A percentile compares a stretch with the other conserved stretches of the same genome.
These are phyloP conservation scores for Penicillium sp. DNA, from an alignment of 2,329 filamentous ascomycete genomes.

Conservation along the genomic window DNA sequence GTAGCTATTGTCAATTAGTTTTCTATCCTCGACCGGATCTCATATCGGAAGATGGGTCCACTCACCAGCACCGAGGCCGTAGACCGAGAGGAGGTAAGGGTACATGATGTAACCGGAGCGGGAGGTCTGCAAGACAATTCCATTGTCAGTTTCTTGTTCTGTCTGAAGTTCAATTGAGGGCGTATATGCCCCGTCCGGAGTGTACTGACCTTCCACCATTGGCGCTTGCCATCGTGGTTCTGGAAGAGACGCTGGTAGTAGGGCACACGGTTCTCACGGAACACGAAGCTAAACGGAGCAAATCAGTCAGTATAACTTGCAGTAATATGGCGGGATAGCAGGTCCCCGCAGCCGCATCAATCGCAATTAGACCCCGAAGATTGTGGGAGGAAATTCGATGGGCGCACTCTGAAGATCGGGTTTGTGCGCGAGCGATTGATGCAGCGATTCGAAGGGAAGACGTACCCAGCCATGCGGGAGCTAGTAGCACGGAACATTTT, in stretches of 20 bases:
- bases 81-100: conserved; percentile 59
- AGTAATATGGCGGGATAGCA: not conserved
- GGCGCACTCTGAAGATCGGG: conserved; percentile 18
- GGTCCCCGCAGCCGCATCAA: not conserved
- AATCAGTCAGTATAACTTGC: conserved; percentile 21
- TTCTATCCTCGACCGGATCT: conserved; percentile 3
- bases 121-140: conserved; percentile 45
- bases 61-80: conserved; percentile 51
- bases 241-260: conserved; percentile 68
- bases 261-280: conserved; percentile 67
- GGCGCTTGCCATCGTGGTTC: conserved; percentile 63
- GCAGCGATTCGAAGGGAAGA: conserved; percentile 14
- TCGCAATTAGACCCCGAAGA: conserved; percentile 15
- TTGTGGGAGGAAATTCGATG: conserved; percentile 17
- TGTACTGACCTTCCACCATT: conserved; percentile 66
- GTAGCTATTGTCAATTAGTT: conserved; percentile 26
- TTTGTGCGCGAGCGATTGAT: conserved; percentile 7
- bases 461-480: conserved; percentile 47
- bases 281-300: conserved; percentile 48
- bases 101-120: conserved; percentile 60
- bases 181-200: conserved; percentile 4
- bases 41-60: conserved; percentile 10
- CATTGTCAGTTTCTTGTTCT: conserved; percentile 16
- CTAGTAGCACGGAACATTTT: conserved; percentile 44
- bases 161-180: not conserved